Conservation (phyloP, 1,139 yeast genomes). For the Yamadazyma atlantica region DNA sequence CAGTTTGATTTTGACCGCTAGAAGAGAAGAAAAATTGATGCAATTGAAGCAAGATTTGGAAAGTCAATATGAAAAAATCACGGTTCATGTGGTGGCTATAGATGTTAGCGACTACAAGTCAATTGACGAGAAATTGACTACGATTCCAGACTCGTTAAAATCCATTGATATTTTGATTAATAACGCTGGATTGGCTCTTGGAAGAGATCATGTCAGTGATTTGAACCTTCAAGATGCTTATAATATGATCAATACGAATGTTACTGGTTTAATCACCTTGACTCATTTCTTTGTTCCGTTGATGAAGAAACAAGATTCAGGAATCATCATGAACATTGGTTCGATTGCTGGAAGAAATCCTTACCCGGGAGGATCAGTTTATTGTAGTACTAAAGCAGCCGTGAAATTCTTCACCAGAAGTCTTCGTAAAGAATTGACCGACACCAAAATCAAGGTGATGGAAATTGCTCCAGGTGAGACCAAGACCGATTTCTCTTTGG, state of each 20-base stretch:
- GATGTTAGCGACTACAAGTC: constrained; percentile 54
- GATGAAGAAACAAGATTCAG: constrained; percentile 50
- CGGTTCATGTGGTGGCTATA: constrained; percentile 47
- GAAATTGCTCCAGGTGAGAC: constrained; percentile 52
- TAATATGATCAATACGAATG: constrained; percentile 69
- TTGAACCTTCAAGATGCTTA: constrained; percentile 52
- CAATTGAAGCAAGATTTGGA: constrained; percentile 44
- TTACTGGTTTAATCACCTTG: constrained; percentile 63
- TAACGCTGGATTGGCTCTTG: constrained; percentile 79
- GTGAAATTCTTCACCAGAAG: constrained; percentile 43
- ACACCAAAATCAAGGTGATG: constrained; percentile 42
- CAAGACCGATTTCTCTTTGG: constrained; percentile 46
- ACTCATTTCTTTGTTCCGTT: constrained; percentile 65
- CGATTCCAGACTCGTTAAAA: constrained; percentile 50
- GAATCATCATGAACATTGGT: constrained; percentile 47
- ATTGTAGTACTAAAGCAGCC: constrained; percentile 50
- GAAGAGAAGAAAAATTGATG: constrained; percentile 55
- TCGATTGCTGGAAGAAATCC: constrained; percentile 52
- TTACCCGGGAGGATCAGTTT: constrained; percentile 49
- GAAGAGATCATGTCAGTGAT: constrained; percentile 60
- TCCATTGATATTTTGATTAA: constrained; percentile 66
- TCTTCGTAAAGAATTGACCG: constrained; percentile 43
- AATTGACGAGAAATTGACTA: constrained; percentile 49
- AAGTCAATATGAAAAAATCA: constrained; percentile 42
- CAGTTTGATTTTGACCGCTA: constrained; percentile 63